These are phyloP conservation scores for Hamigera avellanea DNA, from an alignment of 495 filamentous ascomycete species.

Conservation along the genomic window DNA sequence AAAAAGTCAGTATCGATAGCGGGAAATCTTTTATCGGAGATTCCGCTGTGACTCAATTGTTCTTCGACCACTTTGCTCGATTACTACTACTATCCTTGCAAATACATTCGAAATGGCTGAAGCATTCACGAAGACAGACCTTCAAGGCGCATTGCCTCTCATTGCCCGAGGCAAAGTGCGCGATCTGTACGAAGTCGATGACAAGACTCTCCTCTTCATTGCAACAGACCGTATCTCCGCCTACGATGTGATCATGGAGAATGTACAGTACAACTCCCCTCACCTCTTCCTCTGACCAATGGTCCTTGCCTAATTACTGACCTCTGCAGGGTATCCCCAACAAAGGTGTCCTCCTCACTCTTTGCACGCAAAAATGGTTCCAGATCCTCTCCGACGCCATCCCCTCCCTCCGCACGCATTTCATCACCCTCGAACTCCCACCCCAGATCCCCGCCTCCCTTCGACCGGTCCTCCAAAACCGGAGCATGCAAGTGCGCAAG, in stretches of 20 bases:
- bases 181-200: constrained; percentile 67
- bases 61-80: constrained; percentile 1
- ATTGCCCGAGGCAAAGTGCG: constrained; percentile 68
- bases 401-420: constrained; percentile 63
- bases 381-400: constrained; percentile 50
- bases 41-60: constrained; percentile 9
- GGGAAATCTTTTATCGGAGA: background rate
- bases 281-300: background rate
- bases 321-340: constrained; percentile 55
- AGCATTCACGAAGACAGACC: constrained; percentile 39
- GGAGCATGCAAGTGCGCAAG: constrained; percentile 75
- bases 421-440: constrained; percentile 59
- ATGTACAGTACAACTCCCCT: constrained; percentile 35
- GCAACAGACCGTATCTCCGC: constrained; percentile 89
- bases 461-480: constrained; percentile 43
- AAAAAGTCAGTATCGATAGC: constrained; percentile 2
- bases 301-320: constrained; percentile 2
- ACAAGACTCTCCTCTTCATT: constrained; percentile 72
- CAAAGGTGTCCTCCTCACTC: constrained; percentile 78
- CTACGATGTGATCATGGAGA: constrained; percentile 84
- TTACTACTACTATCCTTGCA: too few species aligned
- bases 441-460: constrained; percentile 36
- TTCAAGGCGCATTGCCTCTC: constrained; percentile 41
- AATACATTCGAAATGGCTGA: constrained; percentile 24
- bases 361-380: constrained; percentile 82